Conservation (phyloP, 805 yeast genomes). For the Candida methanosorbosa region DNA sequence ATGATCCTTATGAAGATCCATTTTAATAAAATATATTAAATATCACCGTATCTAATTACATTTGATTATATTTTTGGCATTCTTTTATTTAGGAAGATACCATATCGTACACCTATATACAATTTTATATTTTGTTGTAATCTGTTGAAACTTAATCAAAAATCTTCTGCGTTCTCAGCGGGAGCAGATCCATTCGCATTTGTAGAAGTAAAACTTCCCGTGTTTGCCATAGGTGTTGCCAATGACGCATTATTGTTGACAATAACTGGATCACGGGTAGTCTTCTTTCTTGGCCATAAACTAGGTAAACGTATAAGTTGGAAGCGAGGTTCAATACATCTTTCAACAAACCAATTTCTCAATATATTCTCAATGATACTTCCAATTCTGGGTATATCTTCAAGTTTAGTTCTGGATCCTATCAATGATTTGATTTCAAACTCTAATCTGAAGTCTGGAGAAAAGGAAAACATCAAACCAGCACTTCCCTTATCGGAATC, state of each 20-base stretch:
- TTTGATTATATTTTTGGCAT: background rate
- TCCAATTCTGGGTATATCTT: conserved; percentile 87
- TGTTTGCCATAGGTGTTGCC: background rate
- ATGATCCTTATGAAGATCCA: conserved; percentile 96
- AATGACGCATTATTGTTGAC: no score
- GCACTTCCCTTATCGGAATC: background rate
- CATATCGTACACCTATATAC: background rate
- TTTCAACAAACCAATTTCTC: conserved; percentile 82
- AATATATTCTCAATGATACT: conserved; percentile 75
- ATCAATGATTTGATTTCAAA: conserved; percentile 82
- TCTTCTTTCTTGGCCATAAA: conserved; percentile 71
- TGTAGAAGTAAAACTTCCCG: background rate
- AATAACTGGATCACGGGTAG: conserved; percentile 33
- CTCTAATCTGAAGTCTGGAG: conserved; percentile 86
- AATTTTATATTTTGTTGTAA: background rate
- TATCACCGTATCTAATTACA: background rate
- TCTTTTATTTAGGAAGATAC: background rate
- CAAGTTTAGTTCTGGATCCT: conserved; percentile 87
- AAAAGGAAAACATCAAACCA: conserved; percentile 69
- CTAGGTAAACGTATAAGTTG: conserved; percentile 81
- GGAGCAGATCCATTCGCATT: background rate
- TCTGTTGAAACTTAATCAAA: no score
- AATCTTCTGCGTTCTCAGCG: background rate
- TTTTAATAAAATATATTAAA: conserved; percentile 34
- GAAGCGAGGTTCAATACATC: conserved; percentile 90